These are phyloP conservation scores for Meyerozyma sp. DNA, from an alignment of 1,139 yeast species.

Conservation along the genomic window DNA sequence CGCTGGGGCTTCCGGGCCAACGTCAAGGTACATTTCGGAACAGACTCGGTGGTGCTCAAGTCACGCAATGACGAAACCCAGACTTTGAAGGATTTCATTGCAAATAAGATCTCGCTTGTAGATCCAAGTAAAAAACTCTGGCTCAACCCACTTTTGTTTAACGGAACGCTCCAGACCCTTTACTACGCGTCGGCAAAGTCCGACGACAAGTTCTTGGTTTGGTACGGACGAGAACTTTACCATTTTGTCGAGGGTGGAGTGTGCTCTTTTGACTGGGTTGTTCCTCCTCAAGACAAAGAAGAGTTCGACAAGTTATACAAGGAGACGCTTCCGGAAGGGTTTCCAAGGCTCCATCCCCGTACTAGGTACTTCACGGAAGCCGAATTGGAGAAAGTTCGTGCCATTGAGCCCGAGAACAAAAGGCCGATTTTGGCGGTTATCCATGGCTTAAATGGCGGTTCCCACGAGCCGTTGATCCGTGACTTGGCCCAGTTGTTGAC, in stretches of 20 bases:
- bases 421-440: constrained; percentile 65
- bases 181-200: constrained; percentile 56
- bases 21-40: constrained; percentile 22
- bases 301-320: constrained; percentile 45
- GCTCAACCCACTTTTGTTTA: constrained; percentile 60
- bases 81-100: constrained; percentile 20
- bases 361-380: constrained; percentile 61
- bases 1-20: constrained; percentile 41
- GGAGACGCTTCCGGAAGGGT: constrained; percentile 57
- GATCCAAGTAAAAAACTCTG: constrained; percentile 36
- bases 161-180: constrained; percentile 74
- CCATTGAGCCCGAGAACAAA: constrained; percentile 20
- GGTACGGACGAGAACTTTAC: constrained; percentile 74
- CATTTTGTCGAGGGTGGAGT: constrained; percentile 59
- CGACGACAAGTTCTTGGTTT: constrained; percentile 48
- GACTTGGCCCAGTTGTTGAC: constrained; percentile 43
- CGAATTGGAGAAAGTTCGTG: constrained; percentile 22
- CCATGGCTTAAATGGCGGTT: constrained; percentile 91
- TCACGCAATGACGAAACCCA: constrained; percentile 11
- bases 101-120: constrained; percentile 18
- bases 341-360: constrained; percentile 75
- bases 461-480: constrained; percentile 83
- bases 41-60: constrained; percentile 15
- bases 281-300: constrained; percentile 43
- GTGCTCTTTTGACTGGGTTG: constrained; percentile 74